These are phyloP conservation scores for Sporothrix schenckii DNA, from an alignment of 2,329 filamentous ascomycete genomes.

Conservation along the genomic window DNA sequence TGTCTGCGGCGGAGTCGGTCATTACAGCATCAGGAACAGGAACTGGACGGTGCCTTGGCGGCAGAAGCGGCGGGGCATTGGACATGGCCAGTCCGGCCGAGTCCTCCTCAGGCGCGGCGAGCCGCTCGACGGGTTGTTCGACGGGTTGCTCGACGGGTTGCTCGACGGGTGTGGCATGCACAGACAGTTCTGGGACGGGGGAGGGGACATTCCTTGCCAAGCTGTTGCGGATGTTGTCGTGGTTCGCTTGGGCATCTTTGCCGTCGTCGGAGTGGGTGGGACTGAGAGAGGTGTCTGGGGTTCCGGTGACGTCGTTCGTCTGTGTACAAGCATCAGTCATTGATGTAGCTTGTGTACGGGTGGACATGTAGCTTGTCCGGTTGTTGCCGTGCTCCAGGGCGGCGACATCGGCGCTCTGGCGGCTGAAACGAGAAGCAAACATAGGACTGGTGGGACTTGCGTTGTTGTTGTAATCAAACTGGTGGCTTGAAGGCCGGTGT, in stretches of 20 bases:
- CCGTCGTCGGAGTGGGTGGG: slow-evolving; percentile 56
- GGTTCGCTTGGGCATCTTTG: slow-evolving; percentile 39
- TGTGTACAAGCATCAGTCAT: slow-evolving; percentile 71
- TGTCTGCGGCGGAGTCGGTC: slow-evolving; percentile 5
- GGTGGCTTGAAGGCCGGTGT: slow-evolving; percentile 71
- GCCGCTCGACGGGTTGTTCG: neutral
- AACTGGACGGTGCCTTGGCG: slow-evolving; percentile 11
- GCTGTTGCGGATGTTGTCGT: neutral
- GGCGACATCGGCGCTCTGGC: slow-evolving; percentile 71
- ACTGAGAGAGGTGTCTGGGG: slow-evolving; percentile 59
- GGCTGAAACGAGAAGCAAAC: slow-evolving; percentile 55
- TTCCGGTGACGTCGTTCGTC: slow-evolving; percentile 61
- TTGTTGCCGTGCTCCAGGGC: slow-evolving; percentile 63
- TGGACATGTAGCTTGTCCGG: slow-evolving; percentile 74
- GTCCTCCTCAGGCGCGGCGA: neutral
- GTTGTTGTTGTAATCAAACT: slow-evolving; percentile 74
- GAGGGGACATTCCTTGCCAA: neutral
- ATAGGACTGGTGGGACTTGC: slow-evolving; percentile 75
- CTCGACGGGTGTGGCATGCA: neutral
- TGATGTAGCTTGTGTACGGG: slow-evolving; percentile 68
- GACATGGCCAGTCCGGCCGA: neutral
- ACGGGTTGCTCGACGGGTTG: neutral
- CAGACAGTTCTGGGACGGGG: slow-evolving; percentile 19
- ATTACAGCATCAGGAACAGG: neutral
- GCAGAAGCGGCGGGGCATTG: neutral